Conservation (phyloP, 2,329 filamentous ascomycete species). For the Alternaria sp. region DNA sequence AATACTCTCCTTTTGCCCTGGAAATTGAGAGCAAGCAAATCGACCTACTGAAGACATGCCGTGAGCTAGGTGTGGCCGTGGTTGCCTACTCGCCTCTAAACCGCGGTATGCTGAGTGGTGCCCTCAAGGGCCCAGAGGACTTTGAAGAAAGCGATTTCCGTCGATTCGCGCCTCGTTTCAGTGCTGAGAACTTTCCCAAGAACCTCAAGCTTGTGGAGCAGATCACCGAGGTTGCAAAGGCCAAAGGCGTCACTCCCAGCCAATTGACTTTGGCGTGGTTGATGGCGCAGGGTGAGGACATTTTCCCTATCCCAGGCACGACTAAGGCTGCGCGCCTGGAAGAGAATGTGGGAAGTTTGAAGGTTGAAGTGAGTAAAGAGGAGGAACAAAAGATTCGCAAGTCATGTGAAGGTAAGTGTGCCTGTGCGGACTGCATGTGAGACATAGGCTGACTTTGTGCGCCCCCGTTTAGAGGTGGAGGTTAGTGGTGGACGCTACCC, state of each 20-base stretch:
- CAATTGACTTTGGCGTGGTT: conserved; percentile 64
- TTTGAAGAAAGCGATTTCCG: conserved; percentile 50
- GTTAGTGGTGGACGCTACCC: conserved; percentile 52
- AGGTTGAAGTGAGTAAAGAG: conserved; percentile 39
- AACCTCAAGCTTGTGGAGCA: conserved; percentile 48
- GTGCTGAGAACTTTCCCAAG: conserved; percentile 50
- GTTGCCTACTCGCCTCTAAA: conserved; percentile 52
- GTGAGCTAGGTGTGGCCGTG: conserved; percentile 55
- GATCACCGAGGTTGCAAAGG: conserved; percentile 41
- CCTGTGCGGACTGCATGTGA: too few species aligned
- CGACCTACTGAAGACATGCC: conserved; percentile 50
- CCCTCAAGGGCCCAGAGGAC: conserved; percentile 53
- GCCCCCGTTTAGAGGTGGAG: conserved; percentile 49
- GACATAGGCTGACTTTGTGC: too few species aligned
- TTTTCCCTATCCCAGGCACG: conserved; percentile 66
- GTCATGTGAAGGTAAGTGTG: conserved; percentile 16
- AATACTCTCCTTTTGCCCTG: conserved; percentile 60
- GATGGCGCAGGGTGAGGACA: conserved; percentile 54
- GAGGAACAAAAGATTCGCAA: conserved; percentile 42
- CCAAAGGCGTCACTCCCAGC: conserved; percentile 63
- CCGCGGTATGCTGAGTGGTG: conserved; percentile 43
- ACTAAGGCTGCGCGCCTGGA: conserved; percentile 40
- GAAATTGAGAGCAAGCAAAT: conserved; percentile 56
- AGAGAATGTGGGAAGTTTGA: conserved; percentile 41
- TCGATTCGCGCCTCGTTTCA: conserved; percentile 52